Conservation (phyloP, 768 basidiomycete species). For the Nidula microcarpa region DNA sequence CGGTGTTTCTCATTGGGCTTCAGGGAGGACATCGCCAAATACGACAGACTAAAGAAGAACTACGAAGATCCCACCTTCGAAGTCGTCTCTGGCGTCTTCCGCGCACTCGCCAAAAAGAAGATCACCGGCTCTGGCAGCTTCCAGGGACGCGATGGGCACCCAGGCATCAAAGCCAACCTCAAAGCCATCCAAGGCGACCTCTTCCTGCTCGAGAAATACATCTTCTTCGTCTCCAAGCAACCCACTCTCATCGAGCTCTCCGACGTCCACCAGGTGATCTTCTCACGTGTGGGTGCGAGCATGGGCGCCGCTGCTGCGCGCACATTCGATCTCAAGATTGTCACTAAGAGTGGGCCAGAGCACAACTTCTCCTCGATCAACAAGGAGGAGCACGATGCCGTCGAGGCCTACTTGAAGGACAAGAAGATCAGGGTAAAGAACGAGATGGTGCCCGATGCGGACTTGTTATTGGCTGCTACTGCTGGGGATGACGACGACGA, state of each 20-base stretch:
- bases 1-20: conserved; percentile 1
- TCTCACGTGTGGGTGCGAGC: conserved; percentile 89
- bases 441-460: conserved; percentile 89
- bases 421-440: conserved; percentile 95
- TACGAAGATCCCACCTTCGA: conserved; percentile 96
- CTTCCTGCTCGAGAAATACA: conserved; percentile 96
- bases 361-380: conserved; percentile 90
- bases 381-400: conserved; percentile 90
- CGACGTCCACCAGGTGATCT: conserved; percentile 86
- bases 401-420: conserved; percentile 80
- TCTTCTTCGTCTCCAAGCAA: conserved; percentile 97
- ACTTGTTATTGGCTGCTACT: conserved; percentile 64
- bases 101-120: conserved; percentile 86
- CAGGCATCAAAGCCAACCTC: conserved; percentile 96
- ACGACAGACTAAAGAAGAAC: conserved; percentile 85
- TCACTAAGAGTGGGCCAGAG: conserved; percentile 80
- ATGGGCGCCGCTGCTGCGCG: conserved; percentile 80
- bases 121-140: conserved; percentile 85
- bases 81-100: conserved; percentile 92
- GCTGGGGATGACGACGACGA: conserved; percentile 72
- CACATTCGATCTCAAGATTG: conserved; percentile 91
- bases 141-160: conserved; percentile 84
- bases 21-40: conserved; percentile 74
- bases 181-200: conserved; percentile 97
- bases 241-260: conserved; percentile 87